A percentile compares a stretch with the other conserved stretches of the same genome.
Conservation (phyloP, 2,329 filamentous ascomycete genomes). For the Karstenula rhodostoma region DNA sequence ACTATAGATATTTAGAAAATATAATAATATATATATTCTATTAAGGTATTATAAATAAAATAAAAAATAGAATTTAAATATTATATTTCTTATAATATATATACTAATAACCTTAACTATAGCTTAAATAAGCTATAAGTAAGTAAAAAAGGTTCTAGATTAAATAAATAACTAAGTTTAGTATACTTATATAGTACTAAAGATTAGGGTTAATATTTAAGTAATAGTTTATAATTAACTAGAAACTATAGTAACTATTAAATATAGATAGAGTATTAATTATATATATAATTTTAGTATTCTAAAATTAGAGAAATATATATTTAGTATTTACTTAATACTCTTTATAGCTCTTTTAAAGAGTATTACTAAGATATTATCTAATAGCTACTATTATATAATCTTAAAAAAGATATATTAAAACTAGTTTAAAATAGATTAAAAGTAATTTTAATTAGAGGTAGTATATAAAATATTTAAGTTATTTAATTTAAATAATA, state of each 20-base stretch:
- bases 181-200: background rate
- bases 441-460: background rate
- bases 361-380: background rate
- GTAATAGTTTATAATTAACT: background rate
- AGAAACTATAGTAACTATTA: background rate
- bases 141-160: background rate
- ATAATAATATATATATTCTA: background rate
- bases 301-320: background rate
- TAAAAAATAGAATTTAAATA: background rate
- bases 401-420: background rate
- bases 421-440: background rate
- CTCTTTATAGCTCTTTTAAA: background rate
- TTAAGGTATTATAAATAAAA: background rate
- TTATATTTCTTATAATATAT: background rate
- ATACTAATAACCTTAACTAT: background rate
- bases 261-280: background rate
- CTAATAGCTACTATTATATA: background rate
- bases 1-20: background rate
- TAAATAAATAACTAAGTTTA: background rate
- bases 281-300: background rate
- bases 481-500: too few species aligned
- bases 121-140: background rate
- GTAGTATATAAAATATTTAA: too few species aligned
- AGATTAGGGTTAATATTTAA: background rate
- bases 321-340: background rate